Base-by-base conservation (phyloP, 2,329 filamentous ascomycete genomes). In the Didymosphaeria variabile region DNA sequence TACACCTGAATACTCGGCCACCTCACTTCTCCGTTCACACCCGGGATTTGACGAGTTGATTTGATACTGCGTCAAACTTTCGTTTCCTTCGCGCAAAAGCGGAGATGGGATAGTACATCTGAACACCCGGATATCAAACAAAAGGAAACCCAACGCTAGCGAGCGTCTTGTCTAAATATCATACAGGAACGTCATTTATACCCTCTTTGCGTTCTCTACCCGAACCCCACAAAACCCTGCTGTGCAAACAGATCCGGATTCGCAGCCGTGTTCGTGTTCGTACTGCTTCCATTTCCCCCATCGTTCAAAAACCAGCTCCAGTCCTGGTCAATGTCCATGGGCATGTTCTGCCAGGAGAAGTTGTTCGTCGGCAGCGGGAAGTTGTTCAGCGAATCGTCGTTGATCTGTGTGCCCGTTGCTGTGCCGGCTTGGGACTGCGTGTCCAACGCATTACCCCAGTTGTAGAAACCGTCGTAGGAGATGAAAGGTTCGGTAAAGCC, bases 241-340 rank as follows among this genome's bases (percentile, higher is more conserved):
- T 65, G 50, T 29, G 63, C 60, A 57, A 72, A 71, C 10, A 46
- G 31, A 56, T 72, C 67, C 26, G 62, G 40, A n/a, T 36, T 36
- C 17, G 51, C 42, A 45, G 19, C 42, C 19, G 19, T 19, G 10
- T 45, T 45, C 50, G 57, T 57, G 10, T 60, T 51, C 2, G 9
- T 17, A 42, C n/a, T 32, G 40, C 56, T 42, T 7, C 17, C 54
- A 19, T 64, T 67, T 45, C 65, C 64, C 4, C 63, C 61, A 57
- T 77, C 76, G 31, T 76, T 77, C 60, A 79, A 59, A 42, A 79
- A 79, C 76, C 77, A 79, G 38, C 70, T 75, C 78, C 78, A 80
- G 56, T 80, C 78, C 68, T 79, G 77, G 51, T 79, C 77, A 50
- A 79, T 78, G 34, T 79, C 76, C 75, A 79, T 78, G 38, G 75